phyloP scores from a whole-genome alignment of 2,329 filamentous ascomycete genomes.

The Colletotrichum echinochloae region DNA sequence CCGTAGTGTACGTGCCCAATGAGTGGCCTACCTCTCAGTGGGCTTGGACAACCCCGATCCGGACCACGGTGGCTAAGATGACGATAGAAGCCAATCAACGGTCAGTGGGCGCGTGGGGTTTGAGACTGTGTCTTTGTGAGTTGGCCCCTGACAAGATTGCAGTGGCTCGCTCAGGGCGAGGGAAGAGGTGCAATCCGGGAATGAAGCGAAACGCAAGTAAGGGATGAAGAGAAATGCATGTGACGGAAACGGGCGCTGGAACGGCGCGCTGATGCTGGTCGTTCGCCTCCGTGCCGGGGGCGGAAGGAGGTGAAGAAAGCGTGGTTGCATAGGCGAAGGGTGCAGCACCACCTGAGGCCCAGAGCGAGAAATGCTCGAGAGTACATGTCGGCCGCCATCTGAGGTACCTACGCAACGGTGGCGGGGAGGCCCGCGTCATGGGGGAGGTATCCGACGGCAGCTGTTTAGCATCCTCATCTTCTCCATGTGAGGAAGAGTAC shows the following conservation, averaged over 20 bases:
- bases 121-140: constrained; percentile 25
- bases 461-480: constrained; percentile 24
- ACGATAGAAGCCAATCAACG: constrained; percentile 11
- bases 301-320: constrained; percentile 7
- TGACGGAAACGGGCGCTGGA: constrained; percentile 22
- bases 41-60: constrained; percentile 32
- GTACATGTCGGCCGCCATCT: constrained; percentile 19
- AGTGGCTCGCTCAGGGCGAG: constrained; percentile 17
- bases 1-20: constrained; percentile 3
- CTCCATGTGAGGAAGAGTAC: not conserved
- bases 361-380: constrained; percentile 25
- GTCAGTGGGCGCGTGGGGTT: constrained; percentile 15
- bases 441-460: constrained; percentile 18
- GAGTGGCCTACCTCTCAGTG: constrained; percentile 19
- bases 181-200: constrained; percentile 20
- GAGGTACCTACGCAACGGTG: constrained; percentile 18
- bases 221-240: constrained; percentile 30
- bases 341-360: constrained; percentile 18
- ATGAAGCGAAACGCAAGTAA: constrained; percentile 22
- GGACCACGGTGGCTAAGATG: constrained; percentile 1
- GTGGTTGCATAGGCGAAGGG: constrained; percentile 12
- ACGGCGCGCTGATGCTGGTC: constrained; percentile 4
- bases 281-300: constrained; percentile 2
- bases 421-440: constrained; percentile 16
- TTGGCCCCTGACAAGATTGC: constrained; percentile 22